Conservation (phyloP, 768 basidiomycete genomes). For the Suillus placidus region DNA sequence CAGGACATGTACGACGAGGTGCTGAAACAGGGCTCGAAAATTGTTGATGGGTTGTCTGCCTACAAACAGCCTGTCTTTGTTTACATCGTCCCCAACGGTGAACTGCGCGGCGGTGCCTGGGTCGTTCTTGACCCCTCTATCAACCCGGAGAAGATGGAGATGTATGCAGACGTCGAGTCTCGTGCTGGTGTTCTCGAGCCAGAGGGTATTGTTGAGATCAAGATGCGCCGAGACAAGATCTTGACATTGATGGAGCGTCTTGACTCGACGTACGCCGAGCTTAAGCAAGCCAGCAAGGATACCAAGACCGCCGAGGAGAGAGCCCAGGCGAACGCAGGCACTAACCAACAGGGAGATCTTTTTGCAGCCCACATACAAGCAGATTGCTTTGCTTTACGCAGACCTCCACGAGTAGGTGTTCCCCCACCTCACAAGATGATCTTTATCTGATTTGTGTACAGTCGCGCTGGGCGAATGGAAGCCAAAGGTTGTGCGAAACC, state of each 20-base stretch:
- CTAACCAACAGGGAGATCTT: conserved; percentile 77
- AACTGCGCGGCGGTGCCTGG: conserved; percentile 99
- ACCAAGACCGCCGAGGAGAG: conserved; percentile 75
- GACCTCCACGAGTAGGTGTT: conserved; percentile 90
- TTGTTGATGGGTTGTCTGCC: conserved; percentile 95
- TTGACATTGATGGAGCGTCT: conserved; percentile 90
- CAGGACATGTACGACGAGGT: conserved; percentile 99
- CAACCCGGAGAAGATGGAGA: conserved; percentile 97
- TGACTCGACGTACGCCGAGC: conserved; percentile 76
- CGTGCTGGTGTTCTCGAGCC: conserved; percentile 97
- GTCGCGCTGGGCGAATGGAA: conserved; percentile 94
- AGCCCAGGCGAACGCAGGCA: conserved; percentile 63
- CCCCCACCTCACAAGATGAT: conserved; percentile 6
- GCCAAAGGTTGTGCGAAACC: conserved; percentile 94
- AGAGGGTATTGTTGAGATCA: conserved; percentile 97
- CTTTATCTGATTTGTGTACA: conserved; percentile 35
- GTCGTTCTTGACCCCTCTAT: conserved; percentile 98
- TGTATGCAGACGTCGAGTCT: conserved; percentile 96
- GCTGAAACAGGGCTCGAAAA: conserved; percentile 96
- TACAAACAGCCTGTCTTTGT: conserved; percentile 99
- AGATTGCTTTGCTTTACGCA: conserved; percentile 90
- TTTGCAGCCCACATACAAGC: conserved; percentile 89
- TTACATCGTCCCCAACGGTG: conserved; percentile 98
- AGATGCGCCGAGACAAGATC: conserved; percentile 95
- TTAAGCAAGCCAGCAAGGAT: conserved; percentile 84